Percentiles rank a stretch among this genome's conserved stretches.
Evolutionary conservation across 2,329 filamentous ascomycete species (phyloP).

Genomic region (Colletotrichum sp.): DNA sequence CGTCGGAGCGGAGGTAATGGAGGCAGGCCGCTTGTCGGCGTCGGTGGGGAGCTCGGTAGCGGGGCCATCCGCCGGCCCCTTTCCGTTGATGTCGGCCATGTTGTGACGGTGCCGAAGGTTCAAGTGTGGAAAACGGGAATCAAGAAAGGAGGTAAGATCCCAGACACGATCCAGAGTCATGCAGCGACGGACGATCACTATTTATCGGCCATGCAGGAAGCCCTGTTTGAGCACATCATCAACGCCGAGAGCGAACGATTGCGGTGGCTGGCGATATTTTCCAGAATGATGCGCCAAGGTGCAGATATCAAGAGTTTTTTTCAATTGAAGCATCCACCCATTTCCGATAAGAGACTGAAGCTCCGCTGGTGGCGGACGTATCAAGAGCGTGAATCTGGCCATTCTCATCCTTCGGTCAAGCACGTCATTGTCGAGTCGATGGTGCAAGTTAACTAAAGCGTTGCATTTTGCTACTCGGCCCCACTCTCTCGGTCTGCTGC

Average conservation of each 20-base stretch:
- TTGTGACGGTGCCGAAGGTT: background rate
- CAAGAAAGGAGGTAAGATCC: background rate
- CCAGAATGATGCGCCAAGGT: background rate
- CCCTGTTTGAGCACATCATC: background rate
- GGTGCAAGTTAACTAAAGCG: background rate
- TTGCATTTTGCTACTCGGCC: background rate
- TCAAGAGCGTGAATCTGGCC: background rate
- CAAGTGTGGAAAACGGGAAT: background rate
- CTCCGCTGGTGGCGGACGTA: background rate
- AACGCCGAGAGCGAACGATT: background rate
- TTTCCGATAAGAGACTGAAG: background rate
- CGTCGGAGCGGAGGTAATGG: background rate
- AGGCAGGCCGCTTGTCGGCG: background rate
- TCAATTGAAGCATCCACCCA: background rate
- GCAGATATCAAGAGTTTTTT: background rate
- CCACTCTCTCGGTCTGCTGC: background rate
- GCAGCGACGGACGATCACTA: background rate
- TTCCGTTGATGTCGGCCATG: background rate
- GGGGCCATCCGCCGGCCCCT: background rate
- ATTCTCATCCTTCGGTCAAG: background rate
- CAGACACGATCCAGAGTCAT: background rate
- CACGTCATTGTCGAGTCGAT: slow-evolving; percentile 3
- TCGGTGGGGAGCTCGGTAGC: background rate
- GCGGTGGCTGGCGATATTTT: background rate
- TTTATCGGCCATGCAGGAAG: background rate